A percentile compares a stretch with the other conserved stretches of the same genome.
Conservation (phyloP, 2,329 filamentous ascomycete genomes). For the Periconia digitata region DNA sequence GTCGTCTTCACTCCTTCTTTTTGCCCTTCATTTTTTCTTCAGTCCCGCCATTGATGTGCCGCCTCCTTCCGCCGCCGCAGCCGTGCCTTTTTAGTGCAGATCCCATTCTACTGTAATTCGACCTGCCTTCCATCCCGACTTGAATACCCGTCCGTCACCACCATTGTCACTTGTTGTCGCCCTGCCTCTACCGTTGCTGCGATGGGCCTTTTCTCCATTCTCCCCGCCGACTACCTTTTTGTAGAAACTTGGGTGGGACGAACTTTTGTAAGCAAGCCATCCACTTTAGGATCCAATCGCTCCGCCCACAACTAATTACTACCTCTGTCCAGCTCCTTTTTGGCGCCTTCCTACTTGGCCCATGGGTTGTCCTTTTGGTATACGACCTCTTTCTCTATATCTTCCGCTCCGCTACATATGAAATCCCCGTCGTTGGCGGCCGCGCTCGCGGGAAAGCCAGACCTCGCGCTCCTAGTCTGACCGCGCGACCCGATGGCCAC, state of each 20-base stretch:
- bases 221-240: conserved; percentile 59
- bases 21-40: no score
- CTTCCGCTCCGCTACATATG: conserved; percentile 59
- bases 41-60: no score
- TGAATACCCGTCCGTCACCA: not conserved
- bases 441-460: conserved; percentile 60
- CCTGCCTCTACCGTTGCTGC: no score
- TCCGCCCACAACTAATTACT: conserved; percentile 3
- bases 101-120: no score
- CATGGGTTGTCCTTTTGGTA: conserved; percentile 61
- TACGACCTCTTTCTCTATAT: conserved; percentile 67
- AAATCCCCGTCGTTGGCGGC: conserved; percentile 63
- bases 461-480: conserved; percentile 64
- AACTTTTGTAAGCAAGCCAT: conserved; percentile 57
- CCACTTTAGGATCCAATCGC: no score
- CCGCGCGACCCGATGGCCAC: conserved; percentile 57
- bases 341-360: conserved; percentile 61
- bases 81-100: not conserved
- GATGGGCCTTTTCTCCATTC: conserved; percentile 68
- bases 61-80: not conserved
- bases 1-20: no score
- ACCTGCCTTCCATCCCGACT: no score
- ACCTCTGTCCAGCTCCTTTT: conserved; percentile 57
- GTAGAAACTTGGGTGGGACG: conserved; percentile 65
- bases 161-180: no score